Evolutionary conservation across 768 basidiomycete genomes (phyloP).

Genomic region (Sporobolomyces roseus): DNA sequence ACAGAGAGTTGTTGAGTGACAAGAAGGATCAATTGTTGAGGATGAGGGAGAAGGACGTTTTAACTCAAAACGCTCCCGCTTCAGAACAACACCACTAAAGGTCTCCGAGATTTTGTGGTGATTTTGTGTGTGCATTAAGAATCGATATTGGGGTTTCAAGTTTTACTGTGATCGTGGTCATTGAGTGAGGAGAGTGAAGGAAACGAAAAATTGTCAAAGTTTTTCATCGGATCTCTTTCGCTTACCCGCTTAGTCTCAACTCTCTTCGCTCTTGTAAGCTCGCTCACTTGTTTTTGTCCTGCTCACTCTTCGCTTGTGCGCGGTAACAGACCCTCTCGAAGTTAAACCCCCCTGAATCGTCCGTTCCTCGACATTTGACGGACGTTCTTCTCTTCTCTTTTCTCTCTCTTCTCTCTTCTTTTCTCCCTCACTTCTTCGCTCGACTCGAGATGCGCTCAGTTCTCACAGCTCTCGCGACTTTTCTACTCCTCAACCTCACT

Average conservation of each 20-base stretch:
- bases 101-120: background rate
- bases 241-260: too few relatives aligned
- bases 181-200: too few relatives aligned
- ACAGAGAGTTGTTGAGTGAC: constrained; percentile 24
- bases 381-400: background rate
- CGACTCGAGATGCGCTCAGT: background rate
- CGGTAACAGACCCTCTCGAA: too few relatives aligned
- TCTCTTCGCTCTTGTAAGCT: too few relatives aligned
- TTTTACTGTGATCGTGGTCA: too few relatives aligned
- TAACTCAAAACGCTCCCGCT: background rate
- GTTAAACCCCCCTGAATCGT: too few relatives aligned
- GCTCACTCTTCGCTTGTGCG: too few relatives aligned
- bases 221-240: too few relatives aligned
- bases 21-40: constrained; percentile 43
- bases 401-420: background rate
- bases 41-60: constrained; percentile 40
- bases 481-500: background rate
- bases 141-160: too few relatives aligned
- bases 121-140: background rate
- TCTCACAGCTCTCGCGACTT: background rate
- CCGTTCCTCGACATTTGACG: too few relatives aligned
- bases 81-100: constrained; percentile 4
- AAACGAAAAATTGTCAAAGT: too few relatives aligned
- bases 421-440: background rate
- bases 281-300: too few relatives aligned